These are phyloP conservation scores for Balakata baccata DNA, from an alignment of 345 rosid genomes.

Conservation along the genomic window DNA sequence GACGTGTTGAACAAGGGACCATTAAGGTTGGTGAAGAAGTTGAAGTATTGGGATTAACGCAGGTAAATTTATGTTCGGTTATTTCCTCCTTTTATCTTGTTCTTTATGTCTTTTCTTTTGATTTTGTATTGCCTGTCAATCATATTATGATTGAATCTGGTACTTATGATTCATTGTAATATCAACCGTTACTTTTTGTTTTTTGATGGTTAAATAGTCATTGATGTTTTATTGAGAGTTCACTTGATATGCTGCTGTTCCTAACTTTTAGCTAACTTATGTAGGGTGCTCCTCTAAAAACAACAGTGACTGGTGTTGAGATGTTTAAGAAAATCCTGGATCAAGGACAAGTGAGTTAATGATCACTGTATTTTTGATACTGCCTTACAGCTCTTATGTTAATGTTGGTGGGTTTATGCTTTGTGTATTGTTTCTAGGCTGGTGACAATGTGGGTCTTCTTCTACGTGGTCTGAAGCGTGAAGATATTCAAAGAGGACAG, in stretches of 20 bases:
- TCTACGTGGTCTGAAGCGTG: slow-evolving; percentile 88
- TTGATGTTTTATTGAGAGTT: slow-evolving; percentile 1
- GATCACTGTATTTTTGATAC: background rate
- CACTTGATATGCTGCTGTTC: slow-evolving; percentile 2
- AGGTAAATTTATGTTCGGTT: slow-evolving; percentile 35
- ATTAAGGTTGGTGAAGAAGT: slow-evolving; percentile 99
- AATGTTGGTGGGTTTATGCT: slow-evolving; percentile 3
- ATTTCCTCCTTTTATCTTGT: background rate
- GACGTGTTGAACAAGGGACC: slow-evolving; percentile 90
- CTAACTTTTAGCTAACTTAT: slow-evolving; percentile 20
- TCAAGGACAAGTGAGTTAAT: slow-evolving; percentile 70
- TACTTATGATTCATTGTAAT: background rate
- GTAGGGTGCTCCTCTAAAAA: slow-evolving; percentile 76
- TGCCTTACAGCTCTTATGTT: slow-evolving; percentile 2
- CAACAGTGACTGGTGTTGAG: slow-evolving; percentile 93
- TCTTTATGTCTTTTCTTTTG: background rate
- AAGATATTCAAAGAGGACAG: slow-evolving; percentile 88
- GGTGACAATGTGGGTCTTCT: slow-evolving; percentile 99
- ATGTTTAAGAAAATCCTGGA: slow-evolving; percentile 99
- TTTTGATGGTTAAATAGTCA: background rate
- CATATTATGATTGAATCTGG: background rate
- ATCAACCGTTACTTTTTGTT: background rate
- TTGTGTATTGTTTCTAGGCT: slow-evolving; percentile 50
- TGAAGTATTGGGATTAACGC: slow-evolving; percentile 78
- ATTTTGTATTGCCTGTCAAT: background rate